Conservation (phyloP, 805 yeast species). For the Ogataea pini region DNA sequence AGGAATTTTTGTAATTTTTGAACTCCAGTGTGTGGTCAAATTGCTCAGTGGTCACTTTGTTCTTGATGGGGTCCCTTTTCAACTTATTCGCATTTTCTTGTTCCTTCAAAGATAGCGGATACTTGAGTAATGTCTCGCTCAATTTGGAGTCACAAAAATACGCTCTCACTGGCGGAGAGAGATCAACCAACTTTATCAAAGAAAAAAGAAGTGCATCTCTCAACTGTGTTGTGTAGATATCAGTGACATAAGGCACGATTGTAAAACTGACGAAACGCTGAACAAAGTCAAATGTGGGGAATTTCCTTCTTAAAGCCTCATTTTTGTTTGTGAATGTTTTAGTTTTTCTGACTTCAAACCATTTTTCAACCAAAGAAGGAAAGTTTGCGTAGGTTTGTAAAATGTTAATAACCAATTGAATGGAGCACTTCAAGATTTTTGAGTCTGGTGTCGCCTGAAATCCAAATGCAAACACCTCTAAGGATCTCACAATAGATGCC, state of each 20-base stretch:
- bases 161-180: slow-evolving; percentile 6
- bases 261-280: slow-evolving; percentile 13
- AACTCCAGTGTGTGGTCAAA: slow-evolving; percentile 18
- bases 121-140: slow-evolving; percentile 17
- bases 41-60: slow-evolving; percentile 17
- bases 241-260: slow-evolving; percentile 6
- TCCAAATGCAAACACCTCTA: slow-evolving; percentile 18
- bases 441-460: slow-evolving; percentile 15
- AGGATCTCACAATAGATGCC: slow-evolving; percentile 5
- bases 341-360: slow-evolving; percentile 18
- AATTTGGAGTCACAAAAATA: slow-evolving; percentile 18
- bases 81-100: slow-evolving; percentile 14
- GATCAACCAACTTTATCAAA: slow-evolving; percentile 15
- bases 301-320: slow-evolving; percentile 5
- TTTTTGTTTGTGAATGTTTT: slow-evolving; percentile 8
- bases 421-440: slow-evolving; percentile 13
- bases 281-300: slow-evolving; percentile 25
- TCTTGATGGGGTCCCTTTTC: slow-evolving; percentile 15
- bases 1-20: slow-evolving; percentile 10
- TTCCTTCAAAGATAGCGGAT: slow-evolving; percentile 15
- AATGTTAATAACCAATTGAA: slow-evolving; percentile 15
- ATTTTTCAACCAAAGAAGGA: slow-evolving; percentile 20
- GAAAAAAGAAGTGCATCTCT: slow-evolving; percentile 12
- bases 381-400: slow-evolving; percentile 15
- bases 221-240: slow-evolving; percentile 9